Conservation (phyloP, 176 grass and related monocot genomes). For the Rhynchospora pubera region DNA sequence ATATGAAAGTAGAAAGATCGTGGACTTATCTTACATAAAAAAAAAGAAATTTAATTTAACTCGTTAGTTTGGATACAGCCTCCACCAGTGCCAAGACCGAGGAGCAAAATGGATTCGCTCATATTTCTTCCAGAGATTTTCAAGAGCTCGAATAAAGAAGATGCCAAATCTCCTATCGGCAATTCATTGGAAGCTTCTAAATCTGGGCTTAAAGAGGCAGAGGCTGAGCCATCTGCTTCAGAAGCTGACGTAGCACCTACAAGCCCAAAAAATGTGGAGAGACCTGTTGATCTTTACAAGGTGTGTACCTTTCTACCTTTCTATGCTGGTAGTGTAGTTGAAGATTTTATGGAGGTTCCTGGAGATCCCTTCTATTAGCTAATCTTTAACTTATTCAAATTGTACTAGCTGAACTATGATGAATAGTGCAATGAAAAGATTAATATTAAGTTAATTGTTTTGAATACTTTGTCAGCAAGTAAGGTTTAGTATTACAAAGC, state of each 20-base stretch:
- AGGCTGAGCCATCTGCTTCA: slow-evolving; percentile 17
- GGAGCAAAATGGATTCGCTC: slow-evolving; percentile 71
- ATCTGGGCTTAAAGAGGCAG: slow-evolving; percentile 29
- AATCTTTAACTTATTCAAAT: neutral
- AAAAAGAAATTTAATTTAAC: neutral
- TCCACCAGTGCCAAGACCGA: slow-evolving; percentile 64
- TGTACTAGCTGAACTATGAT: neutral
- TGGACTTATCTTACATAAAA: neutral
- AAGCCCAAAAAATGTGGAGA: slow-evolving; percentile 41
- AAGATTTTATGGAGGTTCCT: neutral
- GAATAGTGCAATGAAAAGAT: neutral
- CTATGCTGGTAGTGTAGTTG: neutral
- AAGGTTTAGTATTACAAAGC: neutral
- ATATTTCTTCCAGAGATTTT: slow-evolving; percentile 78
- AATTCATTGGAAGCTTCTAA: slow-evolving; percentile 32
- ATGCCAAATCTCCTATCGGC: slow-evolving; percentile 25
- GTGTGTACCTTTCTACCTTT: slow-evolving; percentile 17
- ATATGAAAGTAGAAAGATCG: neutral
- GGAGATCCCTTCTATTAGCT: neutral
- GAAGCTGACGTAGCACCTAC: slow-evolving; percentile 38
- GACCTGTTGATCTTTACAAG: slow-evolving; percentile 95
- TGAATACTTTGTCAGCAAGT: neutral
- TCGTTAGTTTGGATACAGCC: slow-evolving; percentile 40
- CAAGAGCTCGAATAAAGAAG: slow-evolving; percentile 39
- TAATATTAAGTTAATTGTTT: neutral